Percentiles rank a stretch among this genome's conserved stretches.
Conservation (phyloP, 2,329 filamentous ascomycete genomes). For the Verticillium zaregamsianum region DNA sequence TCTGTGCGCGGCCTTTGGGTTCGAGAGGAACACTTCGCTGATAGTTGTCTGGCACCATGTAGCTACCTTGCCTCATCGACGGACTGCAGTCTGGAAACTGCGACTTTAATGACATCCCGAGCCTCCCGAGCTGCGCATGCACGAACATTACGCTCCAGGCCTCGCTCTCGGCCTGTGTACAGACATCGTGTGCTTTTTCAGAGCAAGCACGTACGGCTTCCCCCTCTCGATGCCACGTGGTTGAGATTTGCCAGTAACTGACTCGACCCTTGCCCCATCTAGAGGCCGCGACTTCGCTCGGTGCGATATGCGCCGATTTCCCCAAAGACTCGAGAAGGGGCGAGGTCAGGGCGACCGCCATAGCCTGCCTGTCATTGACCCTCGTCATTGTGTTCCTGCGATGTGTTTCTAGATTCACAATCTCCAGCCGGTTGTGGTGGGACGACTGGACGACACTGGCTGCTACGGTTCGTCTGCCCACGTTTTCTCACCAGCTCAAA, state of each 20-base stretch:
- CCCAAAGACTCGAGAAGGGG: background rate
- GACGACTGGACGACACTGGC: conserved; percentile 9
- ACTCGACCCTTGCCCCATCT: fast-evolving
- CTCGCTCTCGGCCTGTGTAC: conserved; percentile 7
- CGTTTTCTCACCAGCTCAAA: fast-evolving
- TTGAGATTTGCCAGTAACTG: fast-evolving
- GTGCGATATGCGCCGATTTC: conserved; percentile 4
- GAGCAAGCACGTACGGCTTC: conserved; percentile 6
- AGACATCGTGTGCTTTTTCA: conserved; percentile 5
- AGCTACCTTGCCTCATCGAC: conserved; percentile 9
- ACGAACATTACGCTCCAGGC: conserved; percentile 8
- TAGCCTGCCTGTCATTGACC: conserved; percentile 3
- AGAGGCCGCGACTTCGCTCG: conserved; percentile 5
- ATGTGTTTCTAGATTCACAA: conserved; percentile 2
- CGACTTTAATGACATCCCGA: conserved; percentile 1
- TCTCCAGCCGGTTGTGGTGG: conserved; percentile 9
- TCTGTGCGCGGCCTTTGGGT: background rate
- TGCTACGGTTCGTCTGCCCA: background rate
- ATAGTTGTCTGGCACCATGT: background rate
- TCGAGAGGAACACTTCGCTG: background rate
- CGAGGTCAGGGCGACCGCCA: conserved; percentile 2
- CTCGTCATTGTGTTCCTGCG: conserved; percentile 3
- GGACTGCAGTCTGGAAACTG: conserved; percentile 5
- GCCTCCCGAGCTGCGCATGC: conserved; percentile 6
- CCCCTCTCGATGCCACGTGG: background rate